Conservation (phyloP, 345 rosid genomes). For the Alliaria petiolata region DNA sequence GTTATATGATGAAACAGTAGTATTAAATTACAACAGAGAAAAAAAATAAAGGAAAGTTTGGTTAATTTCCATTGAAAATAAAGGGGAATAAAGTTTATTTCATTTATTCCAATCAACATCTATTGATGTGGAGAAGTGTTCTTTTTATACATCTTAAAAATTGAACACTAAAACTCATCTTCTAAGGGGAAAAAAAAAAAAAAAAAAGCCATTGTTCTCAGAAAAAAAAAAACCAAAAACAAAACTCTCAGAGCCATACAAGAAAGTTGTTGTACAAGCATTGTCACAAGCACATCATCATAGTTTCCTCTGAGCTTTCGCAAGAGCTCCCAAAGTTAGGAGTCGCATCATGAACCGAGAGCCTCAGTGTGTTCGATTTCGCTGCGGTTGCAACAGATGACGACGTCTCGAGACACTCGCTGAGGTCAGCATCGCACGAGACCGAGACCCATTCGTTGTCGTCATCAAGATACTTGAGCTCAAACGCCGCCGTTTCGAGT, state of each 20-base stretch:
- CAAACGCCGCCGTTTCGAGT: slow-evolving; percentile 68
- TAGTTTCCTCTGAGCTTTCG: slow-evolving; percentile 70
- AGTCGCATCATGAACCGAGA: slow-evolving; percentile 62
- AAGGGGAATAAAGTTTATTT: not conserved
- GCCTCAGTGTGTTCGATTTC: slow-evolving; percentile 42
- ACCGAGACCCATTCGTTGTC: slow-evolving; percentile 84
- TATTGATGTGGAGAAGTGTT: slow-evolving; percentile 15
- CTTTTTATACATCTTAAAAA: slow-evolving; percentile 24
- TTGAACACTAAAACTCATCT: slow-evolving; percentile 18
- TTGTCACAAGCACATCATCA: slow-evolving; percentile 31
- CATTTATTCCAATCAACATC: slow-evolving; percentile 8
- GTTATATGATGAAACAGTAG: not conserved
- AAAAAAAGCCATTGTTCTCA: not conserved
- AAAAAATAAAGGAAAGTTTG: not conserved
- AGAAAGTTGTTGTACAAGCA: not conserved
- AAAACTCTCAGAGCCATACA: slow-evolving; percentile 15
- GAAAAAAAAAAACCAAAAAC: not conserved
- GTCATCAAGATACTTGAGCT: slow-evolving; percentile 77
- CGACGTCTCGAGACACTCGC: slow-evolving; percentile 71
- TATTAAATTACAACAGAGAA: too few species aligned
- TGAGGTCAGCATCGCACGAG: slow-evolving; percentile 78
- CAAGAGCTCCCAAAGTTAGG: slow-evolving; percentile 79
- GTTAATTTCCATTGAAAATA: not conserved
- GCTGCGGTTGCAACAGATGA: slow-evolving; percentile 38
- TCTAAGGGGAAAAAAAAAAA: not conserved